Evolutionary conservation across 1,139 yeast species (phyloP), one percentile per base, ranked within the genome.

Genomic region (Magnusiomyces suaveolens): DNA sequence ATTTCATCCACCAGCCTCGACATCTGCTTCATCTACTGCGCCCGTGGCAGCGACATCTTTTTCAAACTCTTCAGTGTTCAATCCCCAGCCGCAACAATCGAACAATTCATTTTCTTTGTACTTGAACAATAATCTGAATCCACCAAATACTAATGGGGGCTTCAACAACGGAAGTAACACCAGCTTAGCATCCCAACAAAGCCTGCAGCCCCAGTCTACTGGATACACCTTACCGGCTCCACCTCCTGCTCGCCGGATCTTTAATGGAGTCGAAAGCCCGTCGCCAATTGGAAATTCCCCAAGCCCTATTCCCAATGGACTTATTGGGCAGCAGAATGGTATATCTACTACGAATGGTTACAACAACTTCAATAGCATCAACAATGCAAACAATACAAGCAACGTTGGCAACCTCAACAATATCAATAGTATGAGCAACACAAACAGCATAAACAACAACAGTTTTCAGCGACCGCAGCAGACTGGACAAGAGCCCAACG

Each of bases 1-100:
- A 18, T 49, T 49, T 25, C 46, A 41, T 41, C 46, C 46, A 12
- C 51, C 51, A n/a, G 29, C 14, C 48, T 26, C 33, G 29, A 46
- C 48, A 6, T 6, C 33, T 2, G 36, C 36, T 18, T 46, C 36
- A n/a, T 26, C 48, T n/a, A 20, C 24, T 41, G 25, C 10, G 4
- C 16, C 44, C 4, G 25, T 21, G 25, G n/a, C 38, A n/a, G 23
- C 48, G n/a, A 46, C 48, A 26, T 25, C 48, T n/a, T 16, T 20
- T 26, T 46, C 48, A 25, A 26, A 20, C 16, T 18, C 48, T 24
- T 20, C 33, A 10, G 2, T 18, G 16, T 26, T 26, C 38, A 29
- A 29, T 14, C 21, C 33, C 6, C 48, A 46, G 48, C 20, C 16
- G 14, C 33, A 46, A 14, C 48, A 12, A 26, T 38, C 36, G 2